Base-by-base conservation (phyloP, 257 asterid species). In the Gentiana macrophylla region DNA sequence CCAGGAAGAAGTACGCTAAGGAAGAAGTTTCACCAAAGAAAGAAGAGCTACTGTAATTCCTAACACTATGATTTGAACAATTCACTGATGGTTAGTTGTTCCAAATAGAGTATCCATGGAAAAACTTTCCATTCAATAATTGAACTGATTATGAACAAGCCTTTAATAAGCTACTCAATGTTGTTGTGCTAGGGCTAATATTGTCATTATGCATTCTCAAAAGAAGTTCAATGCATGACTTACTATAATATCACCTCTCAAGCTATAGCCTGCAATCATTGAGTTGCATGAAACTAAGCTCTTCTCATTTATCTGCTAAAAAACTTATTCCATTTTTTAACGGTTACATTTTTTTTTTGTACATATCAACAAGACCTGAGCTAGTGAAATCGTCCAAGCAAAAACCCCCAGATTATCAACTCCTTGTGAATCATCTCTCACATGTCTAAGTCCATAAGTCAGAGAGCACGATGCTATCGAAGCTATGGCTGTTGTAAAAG, bases 61-160 rank as follows among this genome's bases (percentile, higher is more conserved):
- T 24, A 24, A 24, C 24, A 24, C 24, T 24, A 24, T 24, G 24
- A 24, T 24, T 24, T 24, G 24, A 24, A 24, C 24, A 24, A 24
- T 24, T 24, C 24, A 24, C 92, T 12, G 63, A 12, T 33, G 7
- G 46, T 57, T 75, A n/a, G 6, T 65, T 48, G 63, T 74, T 74
- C 66, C 82, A 62, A 37, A 79, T 36, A 5, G 76, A 71, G 57
- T 71, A 84, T 9, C 86, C 86, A 55, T 84, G 94, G 38, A 74
- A 24, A 57, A 77, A 79, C 62, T 71, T 80, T 32, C 92, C 94
- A 2, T 82, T 80, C 12, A 15, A 66, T 59, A 68, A 50, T 43
- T 67, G 72, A 13, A 73, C 78, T 50, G 94, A 80, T 74, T 80
- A 79, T 4, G 89, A 81, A 72, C 92, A 78, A 8, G 86, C 80